Percentiles rank a stretch among this genome's conserved stretches.
Conservation (phyloP, 2,329 filamentous ascomycete species). For the Aspergillus intermedius region DNA sequence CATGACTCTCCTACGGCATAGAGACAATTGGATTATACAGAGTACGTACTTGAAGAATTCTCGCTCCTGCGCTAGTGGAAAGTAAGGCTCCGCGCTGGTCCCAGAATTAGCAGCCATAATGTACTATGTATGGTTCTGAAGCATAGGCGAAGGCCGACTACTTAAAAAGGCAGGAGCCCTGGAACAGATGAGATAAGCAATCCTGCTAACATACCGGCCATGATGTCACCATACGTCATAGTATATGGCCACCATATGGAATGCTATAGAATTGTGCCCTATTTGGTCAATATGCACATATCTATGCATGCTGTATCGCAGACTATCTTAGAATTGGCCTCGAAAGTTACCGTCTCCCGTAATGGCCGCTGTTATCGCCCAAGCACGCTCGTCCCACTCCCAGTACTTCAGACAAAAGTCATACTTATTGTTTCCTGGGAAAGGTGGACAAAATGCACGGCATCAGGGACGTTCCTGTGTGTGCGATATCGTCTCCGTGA, state of each 20-base stretch:
- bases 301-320: too few species aligned
- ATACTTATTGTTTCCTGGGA: not conserved
- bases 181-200: too few species aligned
- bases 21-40: not conserved
- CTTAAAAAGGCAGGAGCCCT: too few species aligned
- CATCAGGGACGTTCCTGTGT: not conserved
- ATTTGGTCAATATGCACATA: too few species aligned
- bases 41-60: slow-evolving; percentile 16
- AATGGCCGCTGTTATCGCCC: not conserved
- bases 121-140: not conserved
- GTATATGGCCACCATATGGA: too few species aligned
- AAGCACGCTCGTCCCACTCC: not conserved
- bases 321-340: not conserved
- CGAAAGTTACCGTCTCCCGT: not conserved
- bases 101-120: not conserved
- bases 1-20: not conserved
- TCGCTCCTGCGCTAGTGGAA: slow-evolving; percentile 13
- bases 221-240: too few species aligned
- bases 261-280: too few species aligned
- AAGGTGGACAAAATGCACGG: not conserved
- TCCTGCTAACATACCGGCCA: too few species aligned
- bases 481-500: not conserved
- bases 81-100: not conserved
- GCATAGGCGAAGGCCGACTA: too few species aligned
- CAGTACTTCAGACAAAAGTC: not conserved